Conservation (phyloP, 192 early-diverging fungal species). For the Spinellus fusiger region DNA sequence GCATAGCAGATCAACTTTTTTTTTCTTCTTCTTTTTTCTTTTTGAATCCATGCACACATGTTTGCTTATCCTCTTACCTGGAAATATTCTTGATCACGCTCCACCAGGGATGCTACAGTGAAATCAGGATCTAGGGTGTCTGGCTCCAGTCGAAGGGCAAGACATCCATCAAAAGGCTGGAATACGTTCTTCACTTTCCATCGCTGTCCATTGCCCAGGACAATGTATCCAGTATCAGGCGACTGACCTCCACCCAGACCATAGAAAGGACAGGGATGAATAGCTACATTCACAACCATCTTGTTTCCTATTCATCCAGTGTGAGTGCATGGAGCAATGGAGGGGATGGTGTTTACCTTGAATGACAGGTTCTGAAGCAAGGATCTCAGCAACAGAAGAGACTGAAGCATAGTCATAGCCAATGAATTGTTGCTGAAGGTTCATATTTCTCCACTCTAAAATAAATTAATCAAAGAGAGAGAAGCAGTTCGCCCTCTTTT, state of each 20-base stretch:
- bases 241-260: constrained; percentile 55
- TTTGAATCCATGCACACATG: not conserved
- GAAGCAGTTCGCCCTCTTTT: too few species aligned
- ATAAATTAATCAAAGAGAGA: too few species aligned
- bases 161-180: constrained; percentile 43
- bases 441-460: constrained; percentile 27
- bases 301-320: constrained; percentile 9
- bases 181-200: constrained; percentile 43
- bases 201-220: constrained; percentile 31
- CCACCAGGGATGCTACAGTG: not conserved
- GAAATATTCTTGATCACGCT: constrained; percentile 36
- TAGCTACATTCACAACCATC: constrained; percentile 37
- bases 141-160: constrained; percentile 36
- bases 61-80: constrained; percentile 7
- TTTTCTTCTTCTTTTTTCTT: not conserved
- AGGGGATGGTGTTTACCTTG: constrained; percentile 6
- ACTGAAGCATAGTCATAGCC: constrained; percentile 42
- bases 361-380: constrained; percentile 24
- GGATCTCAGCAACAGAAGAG: constrained; percentile 34
- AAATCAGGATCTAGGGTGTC: not conserved
- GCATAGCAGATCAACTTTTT: not conserved
- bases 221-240: constrained; percentile 38
- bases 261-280: constrained; percentile 57
- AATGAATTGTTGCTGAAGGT: constrained; percentile 38
- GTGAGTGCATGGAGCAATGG: not conserved